These are phyloP conservation scores for Plantago lanceolata DNA, from an alignment of 305 asterid genomes.

Conservation along the genomic window DNA sequence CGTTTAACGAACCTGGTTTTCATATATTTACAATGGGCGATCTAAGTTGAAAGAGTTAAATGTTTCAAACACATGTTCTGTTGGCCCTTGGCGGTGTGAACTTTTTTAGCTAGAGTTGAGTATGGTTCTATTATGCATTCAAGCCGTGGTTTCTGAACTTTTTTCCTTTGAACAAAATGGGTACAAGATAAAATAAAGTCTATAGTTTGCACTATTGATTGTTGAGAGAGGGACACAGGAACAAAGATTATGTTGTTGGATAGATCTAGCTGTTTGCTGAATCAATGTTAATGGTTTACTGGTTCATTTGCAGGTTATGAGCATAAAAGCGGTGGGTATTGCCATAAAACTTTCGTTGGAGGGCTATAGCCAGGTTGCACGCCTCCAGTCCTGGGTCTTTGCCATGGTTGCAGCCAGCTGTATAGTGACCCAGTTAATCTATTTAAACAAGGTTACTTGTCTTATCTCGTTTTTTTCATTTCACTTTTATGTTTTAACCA, in stretches of 20 bases:
- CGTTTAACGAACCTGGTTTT: not conserved
- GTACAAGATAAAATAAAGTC: not conserved
- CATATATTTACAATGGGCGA: not conserved
- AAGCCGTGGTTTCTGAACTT: constrained; percentile 4
- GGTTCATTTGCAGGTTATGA: constrained; percentile 71
- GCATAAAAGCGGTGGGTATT: constrained; percentile 79
- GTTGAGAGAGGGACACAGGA: not conserved
- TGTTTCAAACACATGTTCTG: not conserved
- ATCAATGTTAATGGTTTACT: constrained; percentile 8
- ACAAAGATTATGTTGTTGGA: constrained; percentile 2
- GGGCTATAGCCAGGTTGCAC: constrained; percentile 69
- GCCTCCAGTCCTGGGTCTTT: constrained; percentile 73
- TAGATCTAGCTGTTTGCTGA: not conserved
- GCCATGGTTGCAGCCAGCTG: constrained; percentile 66
- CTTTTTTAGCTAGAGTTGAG: not conserved
- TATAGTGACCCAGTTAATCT: constrained; percentile 61
- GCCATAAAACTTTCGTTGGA: constrained; percentile 80
- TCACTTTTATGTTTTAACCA: constrained; percentile 1
- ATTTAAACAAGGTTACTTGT: constrained; percentile 79
- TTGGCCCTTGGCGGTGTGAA: not conserved
- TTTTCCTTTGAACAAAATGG: not conserved
- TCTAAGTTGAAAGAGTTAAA: not conserved
- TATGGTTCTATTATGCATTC: not conserved
- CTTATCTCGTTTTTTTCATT: constrained; percentile 9
- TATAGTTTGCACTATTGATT: not conserved